Base-by-base conservation (phyloP, 2,329 filamentous ascomycete genomes). In the Aspergillus sp. region DNA sequence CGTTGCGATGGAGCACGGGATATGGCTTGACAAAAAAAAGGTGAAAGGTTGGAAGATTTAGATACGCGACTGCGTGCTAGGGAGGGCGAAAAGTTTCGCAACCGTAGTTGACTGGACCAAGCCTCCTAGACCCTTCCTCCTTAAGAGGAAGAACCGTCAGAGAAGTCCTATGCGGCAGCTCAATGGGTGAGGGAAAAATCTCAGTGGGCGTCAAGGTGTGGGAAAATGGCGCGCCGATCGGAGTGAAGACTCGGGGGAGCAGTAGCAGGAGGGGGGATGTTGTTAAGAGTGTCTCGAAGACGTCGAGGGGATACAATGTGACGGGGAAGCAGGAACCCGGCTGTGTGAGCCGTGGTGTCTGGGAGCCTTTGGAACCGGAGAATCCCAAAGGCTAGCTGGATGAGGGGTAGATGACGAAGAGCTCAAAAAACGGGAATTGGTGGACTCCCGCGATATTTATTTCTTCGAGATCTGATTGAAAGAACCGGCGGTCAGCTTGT, bases 151-250 rank as follows among this genome's bases (percentile, higher is more conserved):
- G 93, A 96, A 93, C 89, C 90, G 88, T 85, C 86, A 86, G 88
- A 88, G 86, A 86, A 88, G 89, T 96, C 90, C 91, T 98, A 99
- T 99, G 93, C 95, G 95, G 95, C 95, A 98, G 93, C 91, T 96
- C 89, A 85, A 80, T 78, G 80, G 79, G 79, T 84, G 78, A 76
- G 84, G 80, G 75, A 80, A 83, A 77, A 82, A 83, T 66, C 74
- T 75, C 65, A 62, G 66, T 66, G 65, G 69, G 66, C 64, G 72
- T 71, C 66, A 72, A 65, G 55, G 65, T 63, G 67, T 56, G 55
- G 65, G 71, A 66, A 74, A 72, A 70, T 70, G 74, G 67, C 74
- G 73, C 65, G 75, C 68, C 64, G 61, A 68, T 65, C 65, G 71
- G 58, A 56, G 60, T 53, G 41, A 66, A 55, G 34, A 67, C 65